A percentile compares a stretch with the other conserved stretches of the same genome.
Conservation (phyloP, 495 filamentous ascomycete species). For the Trichoderma erinaceum region DNA sequence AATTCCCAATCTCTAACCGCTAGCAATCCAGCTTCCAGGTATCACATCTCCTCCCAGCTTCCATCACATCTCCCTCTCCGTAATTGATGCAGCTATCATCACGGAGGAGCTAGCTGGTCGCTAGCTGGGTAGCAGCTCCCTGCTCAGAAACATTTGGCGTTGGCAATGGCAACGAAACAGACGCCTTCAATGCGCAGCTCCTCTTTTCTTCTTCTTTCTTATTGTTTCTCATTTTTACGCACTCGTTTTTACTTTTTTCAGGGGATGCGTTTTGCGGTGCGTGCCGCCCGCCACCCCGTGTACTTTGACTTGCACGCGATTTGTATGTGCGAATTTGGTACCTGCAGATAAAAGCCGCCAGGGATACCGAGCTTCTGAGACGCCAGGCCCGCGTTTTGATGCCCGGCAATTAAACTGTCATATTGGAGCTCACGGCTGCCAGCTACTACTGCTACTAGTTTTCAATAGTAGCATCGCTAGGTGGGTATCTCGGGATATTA, state of each 20-base stretch:
- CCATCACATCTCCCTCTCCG: background rate
- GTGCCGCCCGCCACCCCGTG: background rate
- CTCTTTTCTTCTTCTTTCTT: background rate
- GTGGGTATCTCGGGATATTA: too few species aligned
- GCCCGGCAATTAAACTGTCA: background rate
- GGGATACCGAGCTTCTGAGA: background rate
- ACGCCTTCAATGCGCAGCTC: background rate
- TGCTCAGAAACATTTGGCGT: slow-evolving; percentile 2
- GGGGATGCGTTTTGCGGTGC: background rate
- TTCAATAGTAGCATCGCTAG: too few species aligned
- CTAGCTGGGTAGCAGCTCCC: background rate
- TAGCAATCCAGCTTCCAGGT: background rate
- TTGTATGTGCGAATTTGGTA: too few species aligned
- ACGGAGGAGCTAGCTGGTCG: background rate
- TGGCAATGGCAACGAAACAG: background rate
- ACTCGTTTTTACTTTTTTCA: background rate
- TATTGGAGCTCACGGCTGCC: background rate
- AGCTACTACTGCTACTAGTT: background rate
- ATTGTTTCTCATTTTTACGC: background rate
- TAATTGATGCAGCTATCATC: slow-evolving; percentile 3
- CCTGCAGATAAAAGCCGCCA: background rate
- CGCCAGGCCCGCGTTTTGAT: background rate
- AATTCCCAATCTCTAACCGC: background rate
- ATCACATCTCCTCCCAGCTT: background rate
- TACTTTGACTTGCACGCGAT: too few species aligned